Conservation (phyloP, 176 grass and related monocot genomes). For the Rhynchospora breviuscula region DNA sequence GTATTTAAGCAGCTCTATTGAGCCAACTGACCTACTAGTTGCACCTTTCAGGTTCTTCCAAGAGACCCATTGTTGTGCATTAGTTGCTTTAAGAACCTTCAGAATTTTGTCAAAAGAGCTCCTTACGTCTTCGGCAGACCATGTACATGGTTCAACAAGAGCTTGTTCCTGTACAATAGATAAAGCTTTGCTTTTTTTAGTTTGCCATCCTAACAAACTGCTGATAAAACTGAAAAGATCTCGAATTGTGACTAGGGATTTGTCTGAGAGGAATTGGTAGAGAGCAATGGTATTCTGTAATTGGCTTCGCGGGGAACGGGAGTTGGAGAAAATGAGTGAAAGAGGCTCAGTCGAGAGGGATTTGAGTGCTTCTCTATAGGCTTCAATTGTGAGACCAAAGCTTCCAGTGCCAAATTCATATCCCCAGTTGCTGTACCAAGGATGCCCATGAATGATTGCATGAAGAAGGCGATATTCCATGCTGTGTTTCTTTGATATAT, state of each 20-base stretch:
- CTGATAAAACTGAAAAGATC: slow-evolving; percentile 53
- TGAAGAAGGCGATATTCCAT: slow-evolving; percentile 50
- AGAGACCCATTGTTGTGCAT: slow-evolving; percentile 33
- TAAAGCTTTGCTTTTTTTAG: not conserved
- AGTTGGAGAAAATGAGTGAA: slow-evolving; percentile 30
- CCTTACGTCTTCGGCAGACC: slow-evolving; percentile 36
- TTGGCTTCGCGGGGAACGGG: slow-evolving; percentile 25
- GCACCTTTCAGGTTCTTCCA: slow-evolving; percentile 41
- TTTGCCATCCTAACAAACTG: slow-evolving; percentile 23
- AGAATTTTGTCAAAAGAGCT: slow-evolving; percentile 30
- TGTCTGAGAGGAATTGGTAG: slow-evolving; percentile 46
- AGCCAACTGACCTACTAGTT: slow-evolving; percentile 28
- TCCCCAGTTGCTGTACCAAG: slow-evolving; percentile 73
- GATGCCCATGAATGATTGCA: slow-evolving; percentile 32
- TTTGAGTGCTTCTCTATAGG: slow-evolving; percentile 40
- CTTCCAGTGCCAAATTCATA: slow-evolving; percentile 58
- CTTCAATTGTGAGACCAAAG: slow-evolving; percentile 51
- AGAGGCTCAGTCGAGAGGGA: slow-evolving; percentile 41
- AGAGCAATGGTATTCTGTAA: slow-evolving; percentile 49
- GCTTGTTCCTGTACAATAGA: slow-evolving; percentile 16
- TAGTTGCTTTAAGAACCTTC: slow-evolving; percentile 54
- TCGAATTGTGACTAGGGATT: slow-evolving; percentile 28
- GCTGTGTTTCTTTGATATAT: slow-evolving; percentile 56
- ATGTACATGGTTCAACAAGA: slow-evolving; percentile 18
- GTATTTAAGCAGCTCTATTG: slow-evolving; percentile 41